Evolutionary conservation across 352 stramenopile genomes (phyloP).

Genomic region (Lagenidium sp.): DNA sequence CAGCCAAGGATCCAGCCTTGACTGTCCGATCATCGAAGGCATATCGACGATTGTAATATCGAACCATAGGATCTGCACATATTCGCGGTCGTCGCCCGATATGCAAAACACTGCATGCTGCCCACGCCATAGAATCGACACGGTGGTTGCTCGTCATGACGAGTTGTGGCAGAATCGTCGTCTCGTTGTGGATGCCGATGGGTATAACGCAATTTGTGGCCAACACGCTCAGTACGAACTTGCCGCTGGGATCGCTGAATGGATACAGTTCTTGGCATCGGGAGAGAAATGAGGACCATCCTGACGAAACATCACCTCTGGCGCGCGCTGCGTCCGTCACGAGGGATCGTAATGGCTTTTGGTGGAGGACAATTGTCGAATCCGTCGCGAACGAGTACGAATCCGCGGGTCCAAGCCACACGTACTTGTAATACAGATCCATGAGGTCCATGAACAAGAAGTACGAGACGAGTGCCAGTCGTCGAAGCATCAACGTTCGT

Average conservation of each 20-base stretch:
- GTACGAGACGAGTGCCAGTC: no score
- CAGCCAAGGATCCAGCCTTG: neutral
- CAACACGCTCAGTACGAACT: no score
- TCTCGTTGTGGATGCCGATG: no score
- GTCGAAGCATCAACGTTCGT: no score
- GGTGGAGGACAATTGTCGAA: neutral
- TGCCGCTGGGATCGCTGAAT: no score
- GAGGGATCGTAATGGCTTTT: neutral
- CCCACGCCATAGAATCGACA: neutral
- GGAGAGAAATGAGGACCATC: no score
- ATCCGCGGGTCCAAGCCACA: conserved; percentile 9
- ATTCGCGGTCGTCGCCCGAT: neutral
- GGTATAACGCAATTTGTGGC: no score
- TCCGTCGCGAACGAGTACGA: conserved; percentile 9
- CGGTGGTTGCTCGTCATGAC: neutral
- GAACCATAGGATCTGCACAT: neutral
- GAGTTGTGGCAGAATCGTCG: neutral
- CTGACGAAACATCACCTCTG: no score
- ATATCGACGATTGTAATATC: neutral
- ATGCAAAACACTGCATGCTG: neutral
- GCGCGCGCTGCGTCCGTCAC: no score
- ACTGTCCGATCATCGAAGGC: neutral
- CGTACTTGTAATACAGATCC: conserved; percentile 13
- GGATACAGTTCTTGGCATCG: no score
- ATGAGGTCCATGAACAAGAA: no score